Base-by-base conservation (phyloP, 805 yeast species). In the Lipomyces starkeyi region DNA sequence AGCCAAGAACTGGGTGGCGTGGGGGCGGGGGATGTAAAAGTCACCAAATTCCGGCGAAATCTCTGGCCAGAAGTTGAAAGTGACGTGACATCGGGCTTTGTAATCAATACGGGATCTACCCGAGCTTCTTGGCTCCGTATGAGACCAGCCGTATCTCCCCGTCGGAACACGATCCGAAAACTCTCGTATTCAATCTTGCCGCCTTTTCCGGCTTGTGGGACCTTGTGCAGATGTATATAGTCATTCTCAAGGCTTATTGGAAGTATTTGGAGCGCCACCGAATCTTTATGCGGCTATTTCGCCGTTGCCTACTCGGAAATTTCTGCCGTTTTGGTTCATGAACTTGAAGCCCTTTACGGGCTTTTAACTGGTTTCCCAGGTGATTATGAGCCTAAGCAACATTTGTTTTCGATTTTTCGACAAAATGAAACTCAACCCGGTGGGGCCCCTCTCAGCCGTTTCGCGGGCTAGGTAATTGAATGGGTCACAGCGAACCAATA, bases 91-190 rank as follows among this genome's bases (percentile, higher is more conserved):
- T 47, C 53, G 53, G 53, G 53, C 53, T 47, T 47, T 47, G 53
- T 47, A 47, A 47, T 13, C 53, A 47, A 47, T 47, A 47, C 53
- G 53, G 53, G 53, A 47, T 47, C 53, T 47, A 47, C 53, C 53
- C 53, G 53, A 47, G 53, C 53, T 47, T 47, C 53, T 47, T 47
- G 53, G 53, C 53, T 47, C 53, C 53, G 53, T 47, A 47, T 47
- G 53, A 47, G 53, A 47, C 53, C 53, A 47, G 53, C 53, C 53
- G 53, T 52, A 52, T 52, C 55, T 52, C 55, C 55, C 55, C 55
- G 55, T 52, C 55, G 55, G 55, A 52, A 52, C 55, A 52, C 55
- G 9, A 20, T 20, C 55, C 27, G 55, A 52, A 17, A n/a, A 20
- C 25, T 52, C 55, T 52, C 55, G 55, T 47, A 47, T 47, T 47